Conservation (phyloP, 495 filamentous ascomycete genomes). For the Lasiosphaeria hispida region DNA sequence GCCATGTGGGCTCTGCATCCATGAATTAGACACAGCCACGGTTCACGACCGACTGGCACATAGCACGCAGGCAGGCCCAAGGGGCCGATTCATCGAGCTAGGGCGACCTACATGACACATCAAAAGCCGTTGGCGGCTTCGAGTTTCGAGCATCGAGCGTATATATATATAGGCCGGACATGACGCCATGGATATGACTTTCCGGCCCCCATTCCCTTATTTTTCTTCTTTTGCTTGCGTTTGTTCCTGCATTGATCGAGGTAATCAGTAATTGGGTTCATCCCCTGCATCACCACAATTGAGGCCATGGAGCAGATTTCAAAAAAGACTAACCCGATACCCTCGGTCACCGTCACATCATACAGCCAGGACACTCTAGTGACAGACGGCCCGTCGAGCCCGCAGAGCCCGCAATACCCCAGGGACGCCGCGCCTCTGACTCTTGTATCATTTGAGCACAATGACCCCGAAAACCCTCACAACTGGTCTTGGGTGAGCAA, state of each 20-base stretch:
- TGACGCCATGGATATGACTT: background rate
- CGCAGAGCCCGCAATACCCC: background rate
- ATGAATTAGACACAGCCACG: too few species aligned
- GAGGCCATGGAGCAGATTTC: background rate
- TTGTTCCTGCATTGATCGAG: too few species aligned
- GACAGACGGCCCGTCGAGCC: background rate
- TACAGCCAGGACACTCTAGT: background rate
- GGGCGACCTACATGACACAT: too few species aligned
- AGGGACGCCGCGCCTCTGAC: background rate
- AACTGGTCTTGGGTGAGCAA: slow-evolving; percentile 26
- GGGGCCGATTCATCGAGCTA: too few species aligned
- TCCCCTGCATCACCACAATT: background rate
- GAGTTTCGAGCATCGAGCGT: background rate
- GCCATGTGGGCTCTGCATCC: too few species aligned
- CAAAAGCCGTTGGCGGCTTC: background rate
- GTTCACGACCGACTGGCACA: too few species aligned
- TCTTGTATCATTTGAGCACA: slow-evolving; percentile 19
- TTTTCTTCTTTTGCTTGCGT: too few species aligned
- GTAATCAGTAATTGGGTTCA: too few species aligned
- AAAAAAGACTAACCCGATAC: background rate
- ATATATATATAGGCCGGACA: background rate
- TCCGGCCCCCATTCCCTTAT: background rate
- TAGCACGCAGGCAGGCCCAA: too few species aligned
- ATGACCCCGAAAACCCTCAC: slow-evolving; percentile 28
- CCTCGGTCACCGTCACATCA: background rate